Base-by-base conservation (phyloP, 805 yeast species). In the Zygosaccharomyces lentus region DNA sequence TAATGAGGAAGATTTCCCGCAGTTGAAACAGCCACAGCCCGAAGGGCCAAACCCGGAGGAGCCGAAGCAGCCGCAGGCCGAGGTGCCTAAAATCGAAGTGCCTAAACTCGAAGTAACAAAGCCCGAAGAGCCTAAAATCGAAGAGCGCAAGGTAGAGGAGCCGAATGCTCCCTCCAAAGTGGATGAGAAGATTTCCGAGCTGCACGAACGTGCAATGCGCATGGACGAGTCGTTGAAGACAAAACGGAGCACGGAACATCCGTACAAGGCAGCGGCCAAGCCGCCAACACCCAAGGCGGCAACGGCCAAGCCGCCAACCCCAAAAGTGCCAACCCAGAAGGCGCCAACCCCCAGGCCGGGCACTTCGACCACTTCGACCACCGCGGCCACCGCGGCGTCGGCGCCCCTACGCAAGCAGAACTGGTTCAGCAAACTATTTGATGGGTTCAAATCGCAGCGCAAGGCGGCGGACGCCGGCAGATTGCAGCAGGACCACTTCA, bases 361-460 rank as follows among this genome's bases (percentile, higher is more conserved):
- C n/a, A n/a, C n/a, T n/a, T n/a, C n/a, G n/a, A n/a, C n/a, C n/a
- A n/a, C n/a, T n/a, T n/a, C n/a, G n/a, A n/a, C n/a, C n/a, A n/a
- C n/a, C n/a, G n/a, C n/a, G n/a, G n/a, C n/a, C n/a, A n/a, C n/a
- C n/a, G 29, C 16, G 17, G 40, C 40, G 10, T 12, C 40, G 4
- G 19, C n/a, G 9, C 16, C 40, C 19, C 23, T 30, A 24, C 45
- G 37, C 9, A 49, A 51, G 31, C 41, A 37, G 15, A 53, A 44
- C 37, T 64, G 68, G 68, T 54, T 64, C 24, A 52, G 43, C n/a
- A 61, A 49, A 34, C 16, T 64, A 6, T 49, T 64, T 24, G 49
- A 49, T 24, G 55, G 58, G 1, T 52, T 61, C 2, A 55, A 49
- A 37, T 23, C 47, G 7, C 37, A 34, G 15, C 15, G 32, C 15